These are phyloP conservation scores for Didymella arachidicola DNA, from an alignment of 2,329 filamentous ascomycete species.

Conservation along the genomic window DNA sequence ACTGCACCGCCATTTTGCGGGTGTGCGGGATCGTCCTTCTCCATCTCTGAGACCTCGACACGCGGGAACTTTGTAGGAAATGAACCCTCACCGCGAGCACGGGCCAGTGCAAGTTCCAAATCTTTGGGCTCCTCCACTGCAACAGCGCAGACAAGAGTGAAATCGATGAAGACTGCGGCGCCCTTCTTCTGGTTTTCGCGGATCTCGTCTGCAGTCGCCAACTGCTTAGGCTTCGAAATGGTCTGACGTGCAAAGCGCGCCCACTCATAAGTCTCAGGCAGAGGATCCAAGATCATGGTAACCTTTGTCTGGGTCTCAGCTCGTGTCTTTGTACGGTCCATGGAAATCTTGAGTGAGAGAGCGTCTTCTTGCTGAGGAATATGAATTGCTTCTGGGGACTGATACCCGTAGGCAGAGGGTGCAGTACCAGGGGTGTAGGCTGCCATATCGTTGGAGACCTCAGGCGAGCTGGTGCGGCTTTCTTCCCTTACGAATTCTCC, in stretches of 20 bases:
- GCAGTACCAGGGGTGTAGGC: constrained; percentile 16
- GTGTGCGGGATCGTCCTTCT: constrained; percentile 70
- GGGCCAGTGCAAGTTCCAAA: constrained; percentile 70
- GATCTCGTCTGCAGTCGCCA: constrained; percentile 75
- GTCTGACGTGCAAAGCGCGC: constrained; percentile 88
- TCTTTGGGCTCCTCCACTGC: constrained; percentile 80
- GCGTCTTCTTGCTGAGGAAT: constrained; percentile 37
- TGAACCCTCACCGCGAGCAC: constrained; percentile 59
- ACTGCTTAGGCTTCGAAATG: constrained; percentile 91
- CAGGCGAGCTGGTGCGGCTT: constrained; percentile 44
- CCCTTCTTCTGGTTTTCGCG: constrained; percentile 77
- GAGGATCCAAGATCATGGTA: constrained; percentile 76
- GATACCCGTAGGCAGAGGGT: constrained; percentile 20
- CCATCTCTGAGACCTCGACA: constrained; percentile 53
- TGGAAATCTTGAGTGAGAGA: constrained; percentile 31
- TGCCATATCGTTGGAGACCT: constrained; percentile 34
- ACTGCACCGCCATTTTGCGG: constrained; percentile 92
- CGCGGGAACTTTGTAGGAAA: constrained; percentile 47
- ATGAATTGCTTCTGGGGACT: constrained; percentile 38
- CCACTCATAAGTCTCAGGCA: constrained; percentile 78
- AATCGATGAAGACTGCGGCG: constrained; percentile 34
- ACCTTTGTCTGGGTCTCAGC: constrained; percentile 97
- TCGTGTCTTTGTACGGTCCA: constrained; percentile 72
- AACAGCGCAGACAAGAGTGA: constrained; percentile 81
- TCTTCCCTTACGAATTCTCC: constrained; percentile 40